Conservation (phyloP, 176 grass and related monocot genomes). For the Rhynchospora tenuis region DNA sequence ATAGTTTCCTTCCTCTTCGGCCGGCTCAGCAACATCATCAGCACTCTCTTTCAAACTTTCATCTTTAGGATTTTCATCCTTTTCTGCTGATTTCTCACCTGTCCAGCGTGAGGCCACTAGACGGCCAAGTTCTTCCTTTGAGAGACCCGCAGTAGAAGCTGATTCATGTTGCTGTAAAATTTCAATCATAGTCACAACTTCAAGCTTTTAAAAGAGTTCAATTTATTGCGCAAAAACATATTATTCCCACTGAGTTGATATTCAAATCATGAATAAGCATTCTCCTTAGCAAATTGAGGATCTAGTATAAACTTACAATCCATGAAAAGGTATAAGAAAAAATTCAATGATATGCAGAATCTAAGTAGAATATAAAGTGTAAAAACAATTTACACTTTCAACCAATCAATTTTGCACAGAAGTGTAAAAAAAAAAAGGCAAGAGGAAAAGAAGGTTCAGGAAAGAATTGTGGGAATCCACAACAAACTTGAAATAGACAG, state of each 20-base stretch:
- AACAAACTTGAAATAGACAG: background rate
- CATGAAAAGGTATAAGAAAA: background rate
- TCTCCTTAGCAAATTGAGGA: background rate
- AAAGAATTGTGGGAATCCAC: background rate
- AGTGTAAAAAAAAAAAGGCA: background rate
- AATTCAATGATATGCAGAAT: background rate
- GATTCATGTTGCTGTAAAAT: conserved; percentile 48
- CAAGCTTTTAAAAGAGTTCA: background rate
- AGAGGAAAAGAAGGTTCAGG: background rate
- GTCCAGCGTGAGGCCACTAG: conserved; percentile 96
- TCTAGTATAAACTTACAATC: background rate
- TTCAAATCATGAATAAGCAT: background rate
- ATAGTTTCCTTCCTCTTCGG: conserved; percentile 46
- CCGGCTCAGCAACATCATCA: conserved; percentile 53
- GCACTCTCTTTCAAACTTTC: conserved; percentile 30
- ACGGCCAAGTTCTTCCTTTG: conserved; percentile 84
- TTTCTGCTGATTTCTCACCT: conserved; percentile 51
- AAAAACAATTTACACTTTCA: background rate
- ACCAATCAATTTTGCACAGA: background rate
- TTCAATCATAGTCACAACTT: conserved; percentile 1
- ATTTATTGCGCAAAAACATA: background rate
- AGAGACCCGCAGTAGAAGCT: conserved; percentile 59
- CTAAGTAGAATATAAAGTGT: background rate
- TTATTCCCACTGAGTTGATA: background rate
- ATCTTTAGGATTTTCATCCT: conserved; percentile 34